Base-by-base conservation (phyloP, 805 yeast genomes). In the Starmerella bombicola region DNA sequence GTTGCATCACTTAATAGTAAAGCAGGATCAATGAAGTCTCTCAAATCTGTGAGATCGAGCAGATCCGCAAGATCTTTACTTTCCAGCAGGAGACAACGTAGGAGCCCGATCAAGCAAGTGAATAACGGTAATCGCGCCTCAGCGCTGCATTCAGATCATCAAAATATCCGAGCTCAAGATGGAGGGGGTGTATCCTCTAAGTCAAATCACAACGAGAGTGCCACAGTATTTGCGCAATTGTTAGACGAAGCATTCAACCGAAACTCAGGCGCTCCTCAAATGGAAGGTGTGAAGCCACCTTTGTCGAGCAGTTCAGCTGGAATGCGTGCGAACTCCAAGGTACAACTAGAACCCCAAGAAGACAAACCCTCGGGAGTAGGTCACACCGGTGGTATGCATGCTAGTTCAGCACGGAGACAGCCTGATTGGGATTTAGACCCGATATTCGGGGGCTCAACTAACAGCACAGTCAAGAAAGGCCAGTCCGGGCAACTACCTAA, bases 241-340 rank as follows among this genome's bases (percentile, higher is more conserved):
- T 50, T 57, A 10, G 62, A 59, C 35, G 53, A 52, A 35, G 61
- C 60, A 1, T 58, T 58, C 38, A 50, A 49, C 28, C 13, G n/a
- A 31, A 26, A 15, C 20, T 32, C 37, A 9, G 16, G 9, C 20
- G 34, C 10, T 15, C n/a, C n/a, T n/a, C n/a, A n/a, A n/a, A n/a
- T n/a, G n/a, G n/a, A n/a, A n/a, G n/a, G n/a, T n/a, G n/a, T n/a
- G n/a, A n/a, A n/a, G n/a, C n/a, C n/a, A n/a, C n/a, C n/a, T n/a
- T n/a, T n/a, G n/a, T 28, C 30, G 7, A 31, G 21, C 22, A 5
- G n/a, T 17, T 31, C n/a, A 5, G 34, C 35, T 30, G 15, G 30
- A 16, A 13, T 3, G 19, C 30, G n/a, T 28, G 30, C 22, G 30
- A 28, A 9, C 19, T 31, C 17, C 9, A 8, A 7, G 17, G 10